phyloP scores from a whole-genome alignment of 108 stramenopile genomes.

The Stephanodiscus triporus region DNA sequence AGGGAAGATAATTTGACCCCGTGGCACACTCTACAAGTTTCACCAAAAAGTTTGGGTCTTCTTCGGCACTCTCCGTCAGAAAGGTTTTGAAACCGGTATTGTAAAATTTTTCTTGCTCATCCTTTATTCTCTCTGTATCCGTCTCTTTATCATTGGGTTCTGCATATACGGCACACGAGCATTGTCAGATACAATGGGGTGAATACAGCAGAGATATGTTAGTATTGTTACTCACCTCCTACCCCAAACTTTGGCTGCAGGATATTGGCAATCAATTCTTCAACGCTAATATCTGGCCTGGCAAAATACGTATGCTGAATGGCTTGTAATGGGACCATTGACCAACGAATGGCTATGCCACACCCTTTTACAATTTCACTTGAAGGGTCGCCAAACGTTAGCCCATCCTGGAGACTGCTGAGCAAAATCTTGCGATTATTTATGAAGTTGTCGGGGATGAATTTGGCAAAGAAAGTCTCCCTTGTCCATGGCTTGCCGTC shows the following conservation, averaged over 20 bases:
- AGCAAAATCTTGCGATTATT: constrained; percentile 13
- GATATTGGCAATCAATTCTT: background rate
- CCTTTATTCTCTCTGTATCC: background rate
- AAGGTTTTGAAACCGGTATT: constrained; percentile 9
- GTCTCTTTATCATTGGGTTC: background rate
- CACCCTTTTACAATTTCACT: constrained; percentile 17
- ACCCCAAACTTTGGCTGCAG: background rate
- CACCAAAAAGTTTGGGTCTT: background rate
- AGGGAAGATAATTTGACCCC: constrained; percentile 4
- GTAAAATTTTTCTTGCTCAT: background rate
- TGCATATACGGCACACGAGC: background rate
- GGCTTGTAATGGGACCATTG: constrained; percentile 21
- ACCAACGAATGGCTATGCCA: constrained; percentile 2
- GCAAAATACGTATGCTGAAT: constrained; percentile 2
- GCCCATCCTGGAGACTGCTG: constrained; percentile 18
- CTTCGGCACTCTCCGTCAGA: background rate
- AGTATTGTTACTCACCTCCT: background rate
- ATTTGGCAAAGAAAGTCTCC: constrained; percentile 13
- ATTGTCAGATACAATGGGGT: background rate
- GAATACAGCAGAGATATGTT: background rate
- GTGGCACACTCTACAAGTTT: constrained; percentile 10
- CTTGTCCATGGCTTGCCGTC: constrained; percentile 9
- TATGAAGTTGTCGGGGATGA: constrained; percentile 15
- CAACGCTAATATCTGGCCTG: background rate
- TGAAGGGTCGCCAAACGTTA: constrained; percentile 3